Evolutionary conservation across 345 rosid genomes (phyloP).

Genomic region (Lumnitzera racemosa): DNA sequence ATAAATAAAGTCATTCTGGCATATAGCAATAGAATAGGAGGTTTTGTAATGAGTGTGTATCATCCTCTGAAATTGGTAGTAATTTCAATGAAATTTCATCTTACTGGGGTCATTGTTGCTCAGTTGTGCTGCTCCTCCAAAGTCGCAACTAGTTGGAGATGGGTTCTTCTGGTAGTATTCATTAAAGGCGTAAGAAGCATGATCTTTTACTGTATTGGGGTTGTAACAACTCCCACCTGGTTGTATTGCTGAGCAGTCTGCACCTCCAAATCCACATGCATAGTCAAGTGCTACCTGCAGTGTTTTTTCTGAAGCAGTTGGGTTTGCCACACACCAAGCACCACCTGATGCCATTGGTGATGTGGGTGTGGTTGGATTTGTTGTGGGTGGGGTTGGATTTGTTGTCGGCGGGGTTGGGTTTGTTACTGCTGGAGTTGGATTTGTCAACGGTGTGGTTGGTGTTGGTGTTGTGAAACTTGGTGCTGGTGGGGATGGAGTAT

Average conservation of each 20-base stretch:
- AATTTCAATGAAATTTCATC: conserved; percentile 9
- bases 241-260: conserved; percentile 83
- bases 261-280: conserved; percentile 93
- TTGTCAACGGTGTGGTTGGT: conserved; percentile 10
- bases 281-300: conserved; percentile 95
- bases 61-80: neutral
- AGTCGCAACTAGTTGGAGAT: conserved; percentile 70
- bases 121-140: conserved; percentile 92
- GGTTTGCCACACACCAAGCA: conserved; percentile 72
- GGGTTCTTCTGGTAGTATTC: conserved; percentile 96
- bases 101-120: conserved; percentile 87
- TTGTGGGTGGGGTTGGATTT: conserved; percentile 9
- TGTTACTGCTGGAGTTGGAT: too few species aligned
- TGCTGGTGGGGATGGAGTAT: conserved; percentile 15
- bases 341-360: conserved; percentile 31
- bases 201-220: conserved; percentile 61
- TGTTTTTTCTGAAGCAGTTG: conserved; percentile 65
- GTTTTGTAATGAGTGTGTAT: neutral
- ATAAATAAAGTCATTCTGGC: too few species aligned
- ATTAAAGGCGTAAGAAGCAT: conserved; percentile 94
- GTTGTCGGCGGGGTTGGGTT: neutral
- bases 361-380: neutral
- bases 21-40: neutral
- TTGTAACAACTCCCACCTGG: conserved; percentile 66
- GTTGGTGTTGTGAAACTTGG: conserved; percentile 9